A percentile compares a stretch with the other conserved stretches of the same genome.
Conservation (phyloP, 805 yeast genomes). For the Zygosaccharomyces siamensis region DNA sequence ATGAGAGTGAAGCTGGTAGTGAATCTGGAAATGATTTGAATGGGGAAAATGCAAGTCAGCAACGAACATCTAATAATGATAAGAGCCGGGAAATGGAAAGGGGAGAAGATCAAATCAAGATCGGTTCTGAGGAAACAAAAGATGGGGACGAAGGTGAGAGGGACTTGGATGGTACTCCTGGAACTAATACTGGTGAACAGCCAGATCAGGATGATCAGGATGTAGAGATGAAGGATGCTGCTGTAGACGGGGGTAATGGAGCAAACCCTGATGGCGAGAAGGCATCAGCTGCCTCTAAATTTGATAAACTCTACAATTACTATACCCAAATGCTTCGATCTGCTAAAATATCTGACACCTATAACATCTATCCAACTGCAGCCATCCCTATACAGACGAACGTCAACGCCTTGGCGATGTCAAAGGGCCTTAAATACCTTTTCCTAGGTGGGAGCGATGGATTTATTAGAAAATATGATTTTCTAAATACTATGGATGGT, state of each 20-base stretch:
- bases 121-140: constrained; percentile 9
- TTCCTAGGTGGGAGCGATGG: constrained; percentile 97
- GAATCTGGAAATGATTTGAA: neutral
- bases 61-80: neutral
- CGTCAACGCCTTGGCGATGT: constrained; percentile 70
- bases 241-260: constrained; percentile 13
- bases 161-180: constrained; percentile 11
- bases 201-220: constrained; percentile 24
- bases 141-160: constrained; percentile 19
- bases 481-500: constrained; percentile 80
- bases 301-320: constrained; percentile 30
- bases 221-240: constrained; percentile 20
- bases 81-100: constrained; percentile 16
- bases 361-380: constrained; percentile 76
- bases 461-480: constrained; percentile 82
- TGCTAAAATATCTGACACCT: constrained; percentile 48
- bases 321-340: constrained; percentile 37
- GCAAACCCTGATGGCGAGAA: neutral
- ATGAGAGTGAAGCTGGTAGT: constrained; percentile 1
- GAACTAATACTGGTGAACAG: constrained; percentile 22
- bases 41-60: neutral
- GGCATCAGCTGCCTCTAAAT: constrained; percentile 11
- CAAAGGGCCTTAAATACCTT: constrained; percentile 79
- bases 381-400: constrained; percentile 81
- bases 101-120: constrained; percentile 17